Percentiles rank a stretch among this genome's conserved stretches.
Conservation (phyloP, 2,329 filamentous ascomycete species). For the Teratosphaeria gauchensis region DNA sequence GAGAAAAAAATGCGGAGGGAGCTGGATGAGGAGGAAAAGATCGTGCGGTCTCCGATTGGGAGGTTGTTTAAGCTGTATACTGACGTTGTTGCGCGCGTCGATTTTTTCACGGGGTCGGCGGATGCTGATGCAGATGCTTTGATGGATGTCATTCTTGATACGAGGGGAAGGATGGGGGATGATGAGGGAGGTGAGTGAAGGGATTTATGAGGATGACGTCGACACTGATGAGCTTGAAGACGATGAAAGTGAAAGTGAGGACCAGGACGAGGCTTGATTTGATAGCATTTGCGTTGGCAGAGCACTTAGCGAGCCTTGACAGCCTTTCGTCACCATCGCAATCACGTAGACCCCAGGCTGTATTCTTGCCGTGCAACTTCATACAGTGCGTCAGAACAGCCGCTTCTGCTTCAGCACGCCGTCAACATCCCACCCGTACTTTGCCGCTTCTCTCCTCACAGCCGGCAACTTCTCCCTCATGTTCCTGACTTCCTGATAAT, state of each 20-base stretch:
- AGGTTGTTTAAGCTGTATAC: too few species aligned
- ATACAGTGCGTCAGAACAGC: not conserved
- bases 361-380: too few species aligned
- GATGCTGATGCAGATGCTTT: conserved; percentile 1
- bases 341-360: not conserved
- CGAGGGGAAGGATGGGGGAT: not conserved
- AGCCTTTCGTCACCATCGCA: not conserved
- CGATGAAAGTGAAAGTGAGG: too few species aligned
- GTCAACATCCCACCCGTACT: conserved; percentile 14
- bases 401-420: not conserved
- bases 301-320: too few species aligned
- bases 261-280: too few species aligned
- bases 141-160: not conserved
- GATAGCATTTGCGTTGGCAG: too few species aligned
- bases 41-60: too few species aligned
- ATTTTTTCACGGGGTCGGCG: too few species aligned
- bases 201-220: not conserved
- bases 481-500: conserved; percentile 5
- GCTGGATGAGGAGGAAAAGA: too few species aligned
- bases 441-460: conserved; percentile 8
- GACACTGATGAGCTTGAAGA: not conserved
- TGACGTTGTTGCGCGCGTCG: too few species aligned
- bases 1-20: too few species aligned
- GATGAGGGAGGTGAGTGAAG: not conserved
- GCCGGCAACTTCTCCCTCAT: conserved; percentile 5